Evolutionary conservation across 768 basidiomycete genomes (phyloP).

Genomic region (Macrocybe gigantea): DNA sequence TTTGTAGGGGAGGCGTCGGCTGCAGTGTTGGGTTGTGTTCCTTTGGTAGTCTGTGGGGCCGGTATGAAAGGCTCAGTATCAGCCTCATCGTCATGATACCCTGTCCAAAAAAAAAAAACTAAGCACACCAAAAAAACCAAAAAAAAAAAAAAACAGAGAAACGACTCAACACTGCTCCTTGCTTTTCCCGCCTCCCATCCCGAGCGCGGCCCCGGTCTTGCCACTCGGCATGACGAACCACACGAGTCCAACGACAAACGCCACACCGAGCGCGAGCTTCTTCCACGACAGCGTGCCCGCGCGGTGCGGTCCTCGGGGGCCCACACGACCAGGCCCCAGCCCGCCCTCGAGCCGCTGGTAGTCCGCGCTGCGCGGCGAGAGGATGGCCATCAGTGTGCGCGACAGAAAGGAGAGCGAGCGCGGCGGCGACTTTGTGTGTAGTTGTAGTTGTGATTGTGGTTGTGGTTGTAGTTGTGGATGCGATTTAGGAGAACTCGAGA

Average conservation of each 20-base stretch:
- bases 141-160: not conserved
- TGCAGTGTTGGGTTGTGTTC: conserved; percentile 5
- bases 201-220: conserved; percentile 15
- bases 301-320: not conserved
- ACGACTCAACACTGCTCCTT: not conserved
- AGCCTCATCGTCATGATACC: not conserved
- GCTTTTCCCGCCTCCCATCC: conserved; percentile 7
- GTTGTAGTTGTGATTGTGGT: not conserved
- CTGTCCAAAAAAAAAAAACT: not conserved
- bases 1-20: conserved; percentile 5
- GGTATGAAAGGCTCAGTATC: not conserved
- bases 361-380: conserved; percentile 33
- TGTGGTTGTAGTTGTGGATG: not conserved
- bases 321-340: conserved; percentile 39
- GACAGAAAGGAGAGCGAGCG: not conserved
- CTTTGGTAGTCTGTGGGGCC: not conserved
- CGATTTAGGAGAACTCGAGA: too few species aligned
- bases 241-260: conserved; percentile 49
- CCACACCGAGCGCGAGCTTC: conserved; percentile 58
- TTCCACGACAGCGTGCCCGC: conserved; percentile 49
- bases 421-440: not conserved
- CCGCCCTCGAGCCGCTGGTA: conserved; percentile 62
- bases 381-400: conserved; percentile 11
- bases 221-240: conserved; percentile 57
- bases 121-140: not conserved